phyloP scores from a whole-genome alignment of 371 early-diverging fungal species.

The Mortierella sp. region DNA sequence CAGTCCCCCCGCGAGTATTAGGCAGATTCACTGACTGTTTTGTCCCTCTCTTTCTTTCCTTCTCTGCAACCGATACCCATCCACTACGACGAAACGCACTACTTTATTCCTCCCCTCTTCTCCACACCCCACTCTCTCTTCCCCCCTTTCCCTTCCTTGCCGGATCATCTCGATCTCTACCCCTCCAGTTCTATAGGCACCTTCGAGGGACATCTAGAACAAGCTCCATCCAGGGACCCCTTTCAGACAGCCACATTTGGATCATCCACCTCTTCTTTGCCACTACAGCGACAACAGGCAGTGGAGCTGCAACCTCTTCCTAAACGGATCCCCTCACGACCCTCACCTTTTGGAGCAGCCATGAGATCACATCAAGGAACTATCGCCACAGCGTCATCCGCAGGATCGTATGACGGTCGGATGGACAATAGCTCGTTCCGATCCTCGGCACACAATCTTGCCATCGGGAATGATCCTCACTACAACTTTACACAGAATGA shows the following conservation, averaged over 20 bases:
- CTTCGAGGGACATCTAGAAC: neutral
- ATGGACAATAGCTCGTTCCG: conserved; percentile 2
- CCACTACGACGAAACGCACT: too few relatives aligned
- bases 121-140: too few relatives aligned
- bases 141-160: too few relatives aligned
- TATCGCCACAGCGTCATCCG: conserved; percentile 3
- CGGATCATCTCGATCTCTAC: neutral
- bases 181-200: neutral
- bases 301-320: neutral
- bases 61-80: too few relatives aligned
- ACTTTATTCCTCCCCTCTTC: too few relatives aligned
- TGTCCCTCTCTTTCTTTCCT: too few relatives aligned
- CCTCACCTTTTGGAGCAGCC: conserved; percentile 4
- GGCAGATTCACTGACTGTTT: too few relatives aligned
- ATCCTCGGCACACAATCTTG: conserved; percentile 11
- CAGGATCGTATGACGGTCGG: conserved; percentile 7
- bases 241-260: conserved; percentile 7
- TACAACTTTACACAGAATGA: too few relatives aligned
- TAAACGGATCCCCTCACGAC: neutral
- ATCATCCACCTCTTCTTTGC: neutral
- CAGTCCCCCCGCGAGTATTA: too few relatives aligned
- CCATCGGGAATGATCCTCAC: conserved; percentile 5
- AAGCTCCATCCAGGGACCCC: conserved; percentile 7
- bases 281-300: conserved; percentile 9
- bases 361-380: conserved; percentile 3